Base-by-base conservation (phyloP, 2,329 filamentous ascomycete genomes). In the Alternaria tenuissima region DNA sequence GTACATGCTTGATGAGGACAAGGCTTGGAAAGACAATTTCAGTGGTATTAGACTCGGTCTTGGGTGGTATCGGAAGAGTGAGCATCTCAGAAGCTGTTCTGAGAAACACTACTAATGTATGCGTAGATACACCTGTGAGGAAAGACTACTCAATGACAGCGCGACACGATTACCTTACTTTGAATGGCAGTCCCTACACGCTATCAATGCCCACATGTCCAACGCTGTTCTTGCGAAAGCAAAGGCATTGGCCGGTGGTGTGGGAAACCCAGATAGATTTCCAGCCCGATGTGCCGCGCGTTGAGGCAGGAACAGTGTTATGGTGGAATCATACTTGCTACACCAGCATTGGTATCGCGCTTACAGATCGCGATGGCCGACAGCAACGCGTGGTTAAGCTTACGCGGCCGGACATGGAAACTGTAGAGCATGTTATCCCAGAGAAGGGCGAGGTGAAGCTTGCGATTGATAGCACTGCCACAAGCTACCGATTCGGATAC, bases 171-270 rank as follows among this genome's bases (percentile, higher is more conserved):
- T 70, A 76, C 48, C 73, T 87, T 1, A 81, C 84, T 4, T 68
- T 88, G 0, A 80, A 83, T 57, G 86, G 86, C 0, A 83, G 82
- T 14, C 83, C 84, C 8, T 88, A 85, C 61, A 79, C 80, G 5
- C 78, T 88, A 0, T 81, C 79, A 0, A 81, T 80, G 11, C 84
- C 85, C 0, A 81, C 83, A 18, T 81, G 80, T 20, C 84, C 86
- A 0, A 83, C 85, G 0, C 78, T 87, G 64, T 79, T 87, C 3
- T 70, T 87, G 3, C 79, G 86, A 8, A 88, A 88, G 58, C 86
- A 88, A 67, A 80, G 76, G 0, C 77, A 81, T 0, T 81, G 78
- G 9, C 68, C 66, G 18, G 81, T 82, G 43, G 74, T 62, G 0
- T 87, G 84, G 69, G 71, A 78, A 24, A 81, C 79, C 0, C 78